Evolutionary conservation across 352 stramenopile species (phyloP).

Genomic region (Pythium periplocum): DNA sequence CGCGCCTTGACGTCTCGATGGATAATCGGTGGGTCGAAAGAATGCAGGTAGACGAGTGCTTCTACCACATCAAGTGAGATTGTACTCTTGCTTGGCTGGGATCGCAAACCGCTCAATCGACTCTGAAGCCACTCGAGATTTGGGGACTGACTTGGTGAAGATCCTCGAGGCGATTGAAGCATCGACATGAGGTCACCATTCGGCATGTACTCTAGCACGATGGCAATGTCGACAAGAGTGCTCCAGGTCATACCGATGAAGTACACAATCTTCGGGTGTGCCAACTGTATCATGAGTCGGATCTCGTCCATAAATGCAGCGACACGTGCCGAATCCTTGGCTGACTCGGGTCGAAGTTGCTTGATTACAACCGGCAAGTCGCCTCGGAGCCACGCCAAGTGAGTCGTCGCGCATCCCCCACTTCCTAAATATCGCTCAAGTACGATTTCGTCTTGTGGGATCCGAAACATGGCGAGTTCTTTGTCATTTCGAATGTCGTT

Average conservation of each 20-base stretch:
- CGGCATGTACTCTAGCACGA: constrained; percentile 42
- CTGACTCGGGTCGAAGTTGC: constrained; percentile 24
- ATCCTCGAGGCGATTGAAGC: constrained; percentile 15
- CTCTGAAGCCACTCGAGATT: not conserved
- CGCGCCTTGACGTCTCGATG: constrained; percentile 43
- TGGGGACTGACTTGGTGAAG: not conserved
- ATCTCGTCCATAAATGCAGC: constrained; percentile 58
- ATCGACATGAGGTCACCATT: constrained; percentile 33
- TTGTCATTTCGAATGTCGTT: constrained; percentile 68
- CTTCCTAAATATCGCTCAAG: constrained; percentile 31
- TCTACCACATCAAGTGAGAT: constrained; percentile 39
- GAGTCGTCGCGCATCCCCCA: constrained; percentile 56
- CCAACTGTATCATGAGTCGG: constrained; percentile 42
- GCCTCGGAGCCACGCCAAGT: constrained; percentile 30
- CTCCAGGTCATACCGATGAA: constrained; percentile 50
- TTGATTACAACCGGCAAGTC: constrained; percentile 35
- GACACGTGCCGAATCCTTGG: constrained; percentile 16
- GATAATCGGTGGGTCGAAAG: constrained; percentile 43
- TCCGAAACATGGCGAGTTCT: constrained; percentile 37
- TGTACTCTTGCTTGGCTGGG: constrained; percentile 28
- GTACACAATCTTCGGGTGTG: constrained; percentile 43
- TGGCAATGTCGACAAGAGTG: constrained; percentile 34
- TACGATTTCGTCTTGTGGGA: constrained; percentile 46
- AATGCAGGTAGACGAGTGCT: constrained; percentile 44
- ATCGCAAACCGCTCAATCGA: not conserved